Base-by-base conservation (phyloP, 768 basidiomycete species). In the Podaxis rugospora region DNA sequence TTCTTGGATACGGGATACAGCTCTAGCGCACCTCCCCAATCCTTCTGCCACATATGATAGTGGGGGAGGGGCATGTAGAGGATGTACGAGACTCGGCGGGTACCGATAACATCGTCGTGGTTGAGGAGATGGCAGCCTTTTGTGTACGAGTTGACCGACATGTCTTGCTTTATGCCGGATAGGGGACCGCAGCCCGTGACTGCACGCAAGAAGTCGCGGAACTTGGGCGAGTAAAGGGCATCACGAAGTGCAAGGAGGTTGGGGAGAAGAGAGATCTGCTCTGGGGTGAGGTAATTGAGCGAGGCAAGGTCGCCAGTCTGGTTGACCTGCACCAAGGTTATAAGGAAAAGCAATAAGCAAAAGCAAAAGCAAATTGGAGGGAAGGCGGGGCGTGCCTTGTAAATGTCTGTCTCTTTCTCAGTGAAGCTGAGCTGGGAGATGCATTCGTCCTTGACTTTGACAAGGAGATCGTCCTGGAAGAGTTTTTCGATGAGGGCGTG, bases 361-460 rank as follows among this genome's bases (percentile, higher is more conserved):
- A n/a, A n/a, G n/a, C n/a, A n/a, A 23, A 23, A 62, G 59, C 62
- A 51, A 47, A n/a, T 25, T 57, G 60, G 42, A 49, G 16, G 53
- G 51, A 54, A 47, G 52, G 51, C 59, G 50, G 50, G 62, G 90
- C 28, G 28, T 32, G 7, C 92, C 87, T 92, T 94, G 85, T 98
- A 98, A 65, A 98, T 98, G 70, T 98, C 96, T 2, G 96, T 98
- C 80, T 98, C 92, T 76, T 97, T 98, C 77, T 94, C 88, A 2
- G 89, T 83, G 71, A 95, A 94, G 71, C 80, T 87, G 63, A 95
- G 82, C 68, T 93, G 85, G 54, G 77, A 75, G 58, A 90, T 73
- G 66, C 91, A 92, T 72, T 95, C 93, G 67, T 93, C 88, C 75
- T 92, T 90, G 62, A 93, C 93, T 35, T 82, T 81, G 67, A 80